These are phyloP conservation scores for Thermoascus crustaceus DNA, from an alignment of 2,329 filamentous ascomycete species.

Conservation along the genomic window DNA sequence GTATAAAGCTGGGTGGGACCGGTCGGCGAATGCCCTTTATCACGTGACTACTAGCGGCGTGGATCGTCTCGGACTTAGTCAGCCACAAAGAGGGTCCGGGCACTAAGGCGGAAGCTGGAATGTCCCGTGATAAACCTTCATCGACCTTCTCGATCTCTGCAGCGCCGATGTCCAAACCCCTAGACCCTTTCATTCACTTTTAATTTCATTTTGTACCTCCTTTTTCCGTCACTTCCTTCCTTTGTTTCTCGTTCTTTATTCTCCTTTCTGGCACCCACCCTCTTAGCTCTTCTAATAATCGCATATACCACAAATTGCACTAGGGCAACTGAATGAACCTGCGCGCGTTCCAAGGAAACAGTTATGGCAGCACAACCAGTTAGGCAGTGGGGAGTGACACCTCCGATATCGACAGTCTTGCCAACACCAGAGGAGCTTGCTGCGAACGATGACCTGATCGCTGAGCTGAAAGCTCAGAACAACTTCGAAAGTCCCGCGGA, in stretches of 20 bases:
- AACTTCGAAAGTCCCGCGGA: slow-evolving; percentile 82
- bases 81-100: no score
- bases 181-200: not conserved
- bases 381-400: slow-evolving; percentile 65
- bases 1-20: no score
- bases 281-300: not conserved
- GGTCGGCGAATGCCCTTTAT: no score
- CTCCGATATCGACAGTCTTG: slow-evolving; percentile 67
- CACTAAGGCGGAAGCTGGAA: not conserved
- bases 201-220: slow-evolving; percentile 1
- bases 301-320: no score
- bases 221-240: not conserved
- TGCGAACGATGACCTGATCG: slow-evolving; percentile 68
- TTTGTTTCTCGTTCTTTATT: not conserved
- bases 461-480: slow-evolving; percentile 79
- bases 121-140: slow-evolving; percentile 2
- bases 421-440: slow-evolving; percentile 71
- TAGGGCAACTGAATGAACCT: not conserved
- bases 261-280: not conserved
- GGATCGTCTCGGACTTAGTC: no score
- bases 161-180: not conserved
- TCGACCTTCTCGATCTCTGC: not conserved
- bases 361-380: slow-evolving; percentile 29
- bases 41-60: no score
- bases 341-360: slow-evolving; percentile 4